These are phyloP conservation scores for Sugiyamaella japonica DNA, from an alignment of 1,139 yeast species.

Conservation along the genomic window DNA sequence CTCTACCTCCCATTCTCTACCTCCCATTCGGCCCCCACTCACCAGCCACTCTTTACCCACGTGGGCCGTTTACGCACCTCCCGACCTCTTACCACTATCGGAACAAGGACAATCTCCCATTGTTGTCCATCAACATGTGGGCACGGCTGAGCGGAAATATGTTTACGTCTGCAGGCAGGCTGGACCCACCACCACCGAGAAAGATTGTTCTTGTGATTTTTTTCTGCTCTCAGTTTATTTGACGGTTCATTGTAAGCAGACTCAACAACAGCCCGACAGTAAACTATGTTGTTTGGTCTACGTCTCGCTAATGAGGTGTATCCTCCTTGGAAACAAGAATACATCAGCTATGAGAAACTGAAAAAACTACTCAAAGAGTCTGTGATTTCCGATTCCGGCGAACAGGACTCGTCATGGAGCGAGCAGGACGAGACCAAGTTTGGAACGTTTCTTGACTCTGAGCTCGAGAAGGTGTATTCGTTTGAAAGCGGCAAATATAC, in stretches of 20 bases:
- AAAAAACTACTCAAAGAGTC: slow-evolving; percentile 84
- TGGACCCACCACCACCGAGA: too few species aligned
- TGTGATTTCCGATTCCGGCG: slow-evolving; percentile 45
- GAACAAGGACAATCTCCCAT: too few species aligned
- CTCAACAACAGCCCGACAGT: too few species aligned
- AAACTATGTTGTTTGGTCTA: slow-evolving; percentile 78
- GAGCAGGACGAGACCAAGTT: slow-evolving; percentile 82
- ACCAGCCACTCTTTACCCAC: too few species aligned
- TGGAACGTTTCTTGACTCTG: slow-evolving; percentile 77
- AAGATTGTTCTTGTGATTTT: too few species aligned
- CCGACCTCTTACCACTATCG: too few species aligned
- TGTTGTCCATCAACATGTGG: background rate
- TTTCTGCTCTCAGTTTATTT: background rate
- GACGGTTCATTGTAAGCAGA: background rate
- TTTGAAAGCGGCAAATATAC: slow-evolving; percentile 76
- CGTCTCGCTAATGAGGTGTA: slow-evolving; percentile 78
- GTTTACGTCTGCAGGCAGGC: background rate
- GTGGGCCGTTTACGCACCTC: too few species aligned
- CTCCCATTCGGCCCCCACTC: too few species aligned
- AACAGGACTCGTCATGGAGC: slow-evolving; percentile 51
- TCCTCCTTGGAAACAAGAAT: slow-evolving; percentile 85
- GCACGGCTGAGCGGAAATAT: slow-evolving; percentile 3
- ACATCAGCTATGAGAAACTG: slow-evolving; percentile 73
- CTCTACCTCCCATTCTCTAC: too few species aligned
- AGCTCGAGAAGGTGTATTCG: slow-evolving; percentile 88